Percentiles rank a stretch among this genome's conserved stretches.
phyloP scores from a whole-genome alignment of 1,284 basidiomycete species.

The Malassezia yamatoensis region DNA sequence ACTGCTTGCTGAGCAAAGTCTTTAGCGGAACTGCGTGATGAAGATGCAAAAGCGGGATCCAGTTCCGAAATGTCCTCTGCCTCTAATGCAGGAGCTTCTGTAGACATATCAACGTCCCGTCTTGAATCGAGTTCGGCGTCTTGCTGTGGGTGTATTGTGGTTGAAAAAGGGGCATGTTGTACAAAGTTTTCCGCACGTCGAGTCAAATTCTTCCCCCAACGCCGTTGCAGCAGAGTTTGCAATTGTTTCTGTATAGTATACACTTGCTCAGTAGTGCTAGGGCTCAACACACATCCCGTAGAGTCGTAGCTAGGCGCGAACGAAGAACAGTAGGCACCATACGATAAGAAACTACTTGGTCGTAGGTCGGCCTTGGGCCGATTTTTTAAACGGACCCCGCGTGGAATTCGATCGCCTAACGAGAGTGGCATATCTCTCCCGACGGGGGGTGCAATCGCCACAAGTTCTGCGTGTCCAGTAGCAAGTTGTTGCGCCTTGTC shows the following conservation, averaged over 20 bases:
- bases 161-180: too few species aligned
- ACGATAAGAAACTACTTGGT: conserved; percentile 27
- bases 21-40: not conserved
- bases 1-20: not conserved
- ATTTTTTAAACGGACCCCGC: not conserved
- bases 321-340: conserved; percentile 33
- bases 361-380: not conserved
- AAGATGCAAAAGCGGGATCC: not conserved
- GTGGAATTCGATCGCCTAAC: conserved; percentile 20
- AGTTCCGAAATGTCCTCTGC: too few species aligned
- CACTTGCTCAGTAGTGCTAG: conserved; percentile 16
- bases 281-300: conserved; percentile 20
- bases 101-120: not conserved
- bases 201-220: conserved; percentile 10
- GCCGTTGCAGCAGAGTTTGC: not conserved
- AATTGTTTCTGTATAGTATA: conserved; percentile 3
- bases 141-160: too few species aligned
- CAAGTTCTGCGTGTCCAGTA: conserved; percentile 30
- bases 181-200: conserved; percentile 7
- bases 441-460: conserved; percentile 27
- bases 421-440: conserved; percentile 18
- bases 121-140: conserved; percentile 7
- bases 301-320: conserved; percentile 38
- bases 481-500: conserved; percentile 19
- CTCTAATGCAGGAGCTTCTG: not conserved